Conservation (phyloP, 75 land plant species). For the Sequoiadendron giganteum region DNA sequence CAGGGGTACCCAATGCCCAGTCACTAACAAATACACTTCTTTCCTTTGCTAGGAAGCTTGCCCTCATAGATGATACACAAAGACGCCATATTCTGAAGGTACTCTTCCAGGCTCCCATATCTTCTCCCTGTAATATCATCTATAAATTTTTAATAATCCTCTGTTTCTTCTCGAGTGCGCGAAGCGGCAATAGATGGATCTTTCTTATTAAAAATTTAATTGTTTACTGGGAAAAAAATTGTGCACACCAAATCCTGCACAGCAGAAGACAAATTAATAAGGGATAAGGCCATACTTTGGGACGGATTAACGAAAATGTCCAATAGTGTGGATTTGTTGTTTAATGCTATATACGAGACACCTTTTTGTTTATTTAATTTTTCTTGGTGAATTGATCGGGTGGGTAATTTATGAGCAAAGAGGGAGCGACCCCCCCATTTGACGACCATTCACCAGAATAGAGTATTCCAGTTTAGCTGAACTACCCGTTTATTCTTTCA, state of each 20-base stretch:
- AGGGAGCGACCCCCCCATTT: not conserved
- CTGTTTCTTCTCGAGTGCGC: not conserved
- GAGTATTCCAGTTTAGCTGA: not conserved
- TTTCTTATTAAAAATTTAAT: not conserved
- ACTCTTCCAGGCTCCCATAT: not conserved
- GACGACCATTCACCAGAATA: not conserved
- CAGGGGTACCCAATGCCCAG: slow-evolving; percentile 39
- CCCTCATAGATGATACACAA: slow-evolving; percentile 49
- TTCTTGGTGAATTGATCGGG: not conserved
- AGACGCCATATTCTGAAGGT: slow-evolving; percentile 70
- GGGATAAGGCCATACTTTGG: not conserved
- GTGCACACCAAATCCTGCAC: too few relatives aligned
- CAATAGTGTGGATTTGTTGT: not conserved
- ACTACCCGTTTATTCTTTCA: not conserved
- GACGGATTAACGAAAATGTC: not conserved
- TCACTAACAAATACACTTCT: slow-evolving; percentile 43
- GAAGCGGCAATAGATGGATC: not conserved
- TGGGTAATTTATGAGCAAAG: not conserved
- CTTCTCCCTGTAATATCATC: not conserved
- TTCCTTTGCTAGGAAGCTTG: slow-evolving; percentile 69
- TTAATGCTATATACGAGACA: not conserved
- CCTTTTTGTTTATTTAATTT: not conserved
- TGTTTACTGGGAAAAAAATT: not conserved
- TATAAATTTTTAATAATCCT: not conserved
- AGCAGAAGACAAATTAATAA: not conserved